A percentile compares a stretch with the other conserved stretches of the same genome.
Conservation (phyloP, 108 stramenopile genomes). For the Hondaea fermentalgiana region DNA sequence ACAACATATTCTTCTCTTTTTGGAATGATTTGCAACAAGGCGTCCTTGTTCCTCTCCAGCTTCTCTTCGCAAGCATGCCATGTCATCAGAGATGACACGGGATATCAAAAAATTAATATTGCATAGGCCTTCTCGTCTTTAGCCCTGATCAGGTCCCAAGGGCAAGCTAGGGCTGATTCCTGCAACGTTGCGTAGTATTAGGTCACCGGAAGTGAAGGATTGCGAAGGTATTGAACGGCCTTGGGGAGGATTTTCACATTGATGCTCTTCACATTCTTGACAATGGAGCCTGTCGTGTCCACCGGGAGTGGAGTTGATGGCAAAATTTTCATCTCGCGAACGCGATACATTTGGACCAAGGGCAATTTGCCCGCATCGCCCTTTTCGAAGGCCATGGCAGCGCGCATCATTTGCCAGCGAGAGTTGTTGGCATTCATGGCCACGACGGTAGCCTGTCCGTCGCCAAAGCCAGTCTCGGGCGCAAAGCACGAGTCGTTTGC, state of each 20-base stretch:
- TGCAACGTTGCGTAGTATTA: no score
- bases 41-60: no score
- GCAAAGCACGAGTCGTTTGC: background rate
- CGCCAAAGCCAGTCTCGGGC: background rate
- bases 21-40: no score
- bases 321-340: background rate
- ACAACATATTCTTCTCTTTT: no score
- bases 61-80: no score
- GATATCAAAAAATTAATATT: no score
- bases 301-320: background rate
- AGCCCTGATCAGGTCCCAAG: no score
- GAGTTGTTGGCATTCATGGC: background rate
- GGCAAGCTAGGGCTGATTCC: no score
- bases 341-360: background rate
- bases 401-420: background rate
- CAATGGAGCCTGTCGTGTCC: background rate
- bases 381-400: background rate
- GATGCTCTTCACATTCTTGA: background rate
- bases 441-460: background rate
- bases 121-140: no score
- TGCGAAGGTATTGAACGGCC: background rate
- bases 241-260: background rate
- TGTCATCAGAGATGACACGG: no score
- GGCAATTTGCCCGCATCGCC: background rate
- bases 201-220: background rate